Evolutionary conservation across 2,329 filamentous ascomycete species (phyloP).

Genomic region (Colletotrichum eleusines): DNA sequence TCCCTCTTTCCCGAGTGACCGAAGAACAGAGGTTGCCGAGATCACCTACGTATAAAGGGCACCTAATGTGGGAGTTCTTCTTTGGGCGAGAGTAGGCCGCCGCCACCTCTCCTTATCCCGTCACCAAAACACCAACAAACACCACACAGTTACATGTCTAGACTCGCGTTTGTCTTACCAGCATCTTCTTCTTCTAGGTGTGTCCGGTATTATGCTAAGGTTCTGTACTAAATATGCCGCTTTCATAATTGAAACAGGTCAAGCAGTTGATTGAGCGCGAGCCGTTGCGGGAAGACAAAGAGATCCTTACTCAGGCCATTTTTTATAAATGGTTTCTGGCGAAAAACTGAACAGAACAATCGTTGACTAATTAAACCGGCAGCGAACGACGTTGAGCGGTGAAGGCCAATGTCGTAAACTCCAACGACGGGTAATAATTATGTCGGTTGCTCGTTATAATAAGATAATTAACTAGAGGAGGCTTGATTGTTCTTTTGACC

Average conservation of each 20-base stretch:
- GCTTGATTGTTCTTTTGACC: not conserved
- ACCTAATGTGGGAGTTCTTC: too few species aligned
- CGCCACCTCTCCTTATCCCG: too few species aligned
- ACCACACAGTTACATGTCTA: too few species aligned
- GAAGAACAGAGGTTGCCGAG: not conserved
- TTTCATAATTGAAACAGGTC: not conserved
- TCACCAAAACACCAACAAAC: too few species aligned
- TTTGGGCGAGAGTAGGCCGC: too few species aligned
- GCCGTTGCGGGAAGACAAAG: too few species aligned
- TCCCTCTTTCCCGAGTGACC: not conserved
- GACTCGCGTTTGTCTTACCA: too few species aligned
- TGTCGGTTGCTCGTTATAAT: not conserved
- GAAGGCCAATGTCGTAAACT: too few species aligned
- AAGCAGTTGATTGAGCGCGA: not conserved
- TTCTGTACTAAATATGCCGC: not conserved
- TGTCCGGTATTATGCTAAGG: too few species aligned
- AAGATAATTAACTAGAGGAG: not conserved
- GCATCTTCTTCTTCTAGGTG: too few species aligned
- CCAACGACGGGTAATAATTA: not conserved
- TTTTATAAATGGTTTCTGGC: not conserved
- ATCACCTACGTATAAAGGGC: not conserved
- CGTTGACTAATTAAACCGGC: not conserved
- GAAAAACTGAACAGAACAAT: not conserved
- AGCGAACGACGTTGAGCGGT: not conserved
- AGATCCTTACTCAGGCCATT: accelerated